Evolutionary conservation across 1,139 yeast genomes (phyloP).

Genomic region (Geotrichum cucujoidarum): DNA sequence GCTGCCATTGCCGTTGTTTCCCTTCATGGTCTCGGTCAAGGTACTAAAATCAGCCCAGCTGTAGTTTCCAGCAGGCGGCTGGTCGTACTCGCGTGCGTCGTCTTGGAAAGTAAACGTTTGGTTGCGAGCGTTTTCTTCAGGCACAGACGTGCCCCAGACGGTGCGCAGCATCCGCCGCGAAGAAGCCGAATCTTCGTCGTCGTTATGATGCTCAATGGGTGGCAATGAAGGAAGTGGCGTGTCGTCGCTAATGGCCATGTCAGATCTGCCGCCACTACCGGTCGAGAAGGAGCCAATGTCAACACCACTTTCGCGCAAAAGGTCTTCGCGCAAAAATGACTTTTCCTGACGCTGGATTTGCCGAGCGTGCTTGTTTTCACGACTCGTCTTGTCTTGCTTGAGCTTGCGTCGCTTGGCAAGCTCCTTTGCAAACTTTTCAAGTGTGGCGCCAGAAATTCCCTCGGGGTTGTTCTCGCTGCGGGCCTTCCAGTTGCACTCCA

Average conservation of each 20-base stretch:
- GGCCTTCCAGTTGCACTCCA: conserved; percentile 78
- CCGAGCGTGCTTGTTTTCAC: conserved; percentile 61
- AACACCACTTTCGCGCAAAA: conserved; percentile 26
- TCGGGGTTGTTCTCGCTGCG: background rate
- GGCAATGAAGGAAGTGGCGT: background rate
- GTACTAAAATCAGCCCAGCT: conserved; percentile 10
- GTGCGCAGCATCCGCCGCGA: conserved; percentile 2
- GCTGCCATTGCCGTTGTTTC: background rate
- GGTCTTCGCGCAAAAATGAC: conserved; percentile 27
- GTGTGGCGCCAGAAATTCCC: conserved; percentile 4
- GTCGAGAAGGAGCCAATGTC: conserved; percentile 4
- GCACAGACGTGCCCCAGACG: conserved; percentile 15
- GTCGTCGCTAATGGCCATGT: background rate
- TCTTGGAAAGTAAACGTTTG: background rate
- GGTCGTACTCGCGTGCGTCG: background rate
- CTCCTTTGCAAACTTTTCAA: conserved; percentile 48
- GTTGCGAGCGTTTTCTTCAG: conserved; percentile 7
- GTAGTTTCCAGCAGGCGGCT: conserved; percentile 1
- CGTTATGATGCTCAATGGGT: background rate
- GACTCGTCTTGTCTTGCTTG: conserved; percentile 49
- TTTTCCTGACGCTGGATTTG: conserved; percentile 63
- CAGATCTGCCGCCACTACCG: background rate
- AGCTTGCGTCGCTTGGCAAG: conserved; percentile 55
- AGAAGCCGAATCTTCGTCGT: background rate
- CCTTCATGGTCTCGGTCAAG: background rate